Evolutionary conservation across 176 grass and related monocot genomes (phyloP), one percentile per base, ranked within the genome.

Genomic region (Stipa capillata): DNA sequence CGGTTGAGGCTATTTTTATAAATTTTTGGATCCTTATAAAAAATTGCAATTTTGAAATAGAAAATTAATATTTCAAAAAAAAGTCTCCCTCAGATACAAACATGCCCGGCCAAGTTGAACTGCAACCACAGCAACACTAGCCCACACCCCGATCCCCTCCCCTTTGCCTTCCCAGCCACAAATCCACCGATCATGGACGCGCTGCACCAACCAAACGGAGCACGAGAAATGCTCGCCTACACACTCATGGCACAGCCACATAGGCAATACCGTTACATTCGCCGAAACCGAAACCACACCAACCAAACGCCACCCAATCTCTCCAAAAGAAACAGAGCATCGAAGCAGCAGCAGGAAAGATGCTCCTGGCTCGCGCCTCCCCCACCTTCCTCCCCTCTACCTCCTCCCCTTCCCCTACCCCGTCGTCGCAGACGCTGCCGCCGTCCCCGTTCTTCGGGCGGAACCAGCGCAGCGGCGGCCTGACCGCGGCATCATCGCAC

Each of bases 331-430:
- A 48, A 34, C 33, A 37, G 41, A 53, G 50, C 58, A 1, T 58
- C 20, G n/a, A n/a, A n/a, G n/a, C n/a, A n/a, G n/a, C n/a, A n/a
- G 20, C 0, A 74, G 69, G 32, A 50, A 73, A 44, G 60, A 88
- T 87, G 76, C 86, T 73, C 49, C 86, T 86, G 36, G 72, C 80
- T 79, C 90, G 73, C 74, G 74, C 83, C 36, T 86, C 90, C 75
- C 59, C 79, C 2, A 3, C 32, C 73, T 89, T 78, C 78, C 75
- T 79, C 58, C 14, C 85, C 29, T 70, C 85, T 47, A 67, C 85
- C 63, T 77, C 80, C 28, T 51, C 84, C 45, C n/a, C n/a, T n/a
- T 63, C 79, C 57, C 55, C 74, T 9, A 52, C 62, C 1, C 53
- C 57, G 20, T 85, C 86, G 50, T 25, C 68, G 48, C 80, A 65